Base-by-base conservation (phyloP, 257 asterid genomes). In the Gynochthodes officinalis region DNA sequence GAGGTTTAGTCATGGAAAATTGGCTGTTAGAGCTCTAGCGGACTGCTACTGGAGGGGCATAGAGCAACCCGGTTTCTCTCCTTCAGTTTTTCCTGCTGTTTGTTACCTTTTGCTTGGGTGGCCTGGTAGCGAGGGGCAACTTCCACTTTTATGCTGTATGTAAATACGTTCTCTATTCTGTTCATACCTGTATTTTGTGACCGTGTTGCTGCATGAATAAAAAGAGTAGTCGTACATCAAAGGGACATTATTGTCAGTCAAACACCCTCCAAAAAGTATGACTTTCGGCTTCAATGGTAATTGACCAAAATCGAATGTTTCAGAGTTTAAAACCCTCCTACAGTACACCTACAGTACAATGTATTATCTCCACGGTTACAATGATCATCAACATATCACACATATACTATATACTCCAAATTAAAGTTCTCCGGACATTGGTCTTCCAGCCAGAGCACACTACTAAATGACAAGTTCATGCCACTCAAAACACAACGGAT, bases 91-190 rank as follows among this genome's bases (percentile, higher is more conserved):
- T 42, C 48, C 10, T 42, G 48, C 48, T 18, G 18, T 46, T 35
- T 35, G 28, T 30, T 55, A 25, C 30, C 6, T 37, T 15, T 40
- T 54, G 63, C 18, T 15, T 27, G 67, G 32, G 30, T 3, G 2
- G 10, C 12, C 10, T 61, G 21, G n/a, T 7, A 1, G 9, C 14
- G 5, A 42, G 32, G 57, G 14, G 9, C 11, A 28, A 28, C 4
- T 71, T 71, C 35, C 46, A 30, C 39, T 4, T 14, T 54, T 64
- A 40, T 28, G 73, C n/a, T 65, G 77, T 73, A 73, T 65, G 77
- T 73, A 73, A 64, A 54, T 54, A 28, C 23, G 50, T 49, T 14
- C 21, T 35, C 35, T 49, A 7, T 32, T 27, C 18, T 18, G 60
- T 18, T 13, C n/a, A n/a, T 35, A 67, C 71, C 6, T 33, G 1